phyloP scores from a whole-genome alignment of 805 yeast species.

The Sugiyamaella smithiae region DNA sequence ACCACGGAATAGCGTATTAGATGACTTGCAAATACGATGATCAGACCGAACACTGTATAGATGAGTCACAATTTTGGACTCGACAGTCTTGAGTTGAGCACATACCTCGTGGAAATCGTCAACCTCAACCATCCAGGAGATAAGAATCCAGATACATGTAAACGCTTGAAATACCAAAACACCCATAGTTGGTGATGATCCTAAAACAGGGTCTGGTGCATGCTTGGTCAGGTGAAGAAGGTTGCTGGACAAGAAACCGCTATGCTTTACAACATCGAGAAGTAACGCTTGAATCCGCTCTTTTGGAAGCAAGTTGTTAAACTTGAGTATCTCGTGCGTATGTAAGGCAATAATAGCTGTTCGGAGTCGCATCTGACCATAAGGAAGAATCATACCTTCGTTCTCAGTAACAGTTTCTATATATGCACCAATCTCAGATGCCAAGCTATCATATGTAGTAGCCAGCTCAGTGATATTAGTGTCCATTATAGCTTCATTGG shows the following conservation, averaged over 20 bases:
- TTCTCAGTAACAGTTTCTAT: neutral
- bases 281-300: neutral
- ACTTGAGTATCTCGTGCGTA: slow-evolving; percentile 1
- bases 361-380: slow-evolving; percentile 7
- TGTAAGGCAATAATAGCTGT: neutral
- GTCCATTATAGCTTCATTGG: neutral
- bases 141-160: slow-evolving; percentile 11
- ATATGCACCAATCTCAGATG: neutral
- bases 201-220: slow-evolving; percentile 2
- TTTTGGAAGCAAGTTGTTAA: neutral
- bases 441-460: neutral
- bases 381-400: slow-evolving; percentile 7
- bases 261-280: neutral
- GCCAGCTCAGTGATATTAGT: neutral
- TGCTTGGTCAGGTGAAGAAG: neutral
- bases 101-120: neutral
- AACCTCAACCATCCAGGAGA: neutral
- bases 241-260: neutral
- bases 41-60: neutral
- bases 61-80: neutral
- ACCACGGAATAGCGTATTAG: neutral
- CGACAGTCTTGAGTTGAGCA: neutral
- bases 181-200: slow-evolving; percentile 8
- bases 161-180: slow-evolving; percentile 11
- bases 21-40: slow-evolving; percentile 1